Evolutionary conservation across 2,329 filamentous ascomycete genomes (phyloP), one percentile per base, ranked within the genome.

Genomic region (Alternaria ventricosa): DNA sequence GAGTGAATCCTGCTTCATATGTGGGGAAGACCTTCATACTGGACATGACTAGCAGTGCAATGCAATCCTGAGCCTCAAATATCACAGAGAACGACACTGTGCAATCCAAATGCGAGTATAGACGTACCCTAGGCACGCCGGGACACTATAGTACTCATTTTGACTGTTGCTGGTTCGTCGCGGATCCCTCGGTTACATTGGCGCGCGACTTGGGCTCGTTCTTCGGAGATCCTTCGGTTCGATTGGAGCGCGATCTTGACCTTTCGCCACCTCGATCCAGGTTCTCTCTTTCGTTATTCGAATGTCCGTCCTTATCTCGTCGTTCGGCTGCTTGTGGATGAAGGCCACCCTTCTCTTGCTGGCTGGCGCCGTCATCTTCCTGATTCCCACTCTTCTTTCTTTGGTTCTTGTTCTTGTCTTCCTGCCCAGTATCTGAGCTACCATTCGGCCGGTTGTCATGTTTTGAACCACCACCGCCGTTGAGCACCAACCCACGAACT

Each of bases 401-500:
- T 4, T 28, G 53, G 1, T 33, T 33, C 3, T 27, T 25, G 36
- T n/a, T 28, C n/a, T 55, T 43, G 11, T 13, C 15, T 4, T 49
- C 30, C 6, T 55, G 6, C 10, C 22, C 20, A 3, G 55, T 15
- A 25, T 23, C 18, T 27, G 47, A 18, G 10, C 20, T 4, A 25
- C 49, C 55, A 22, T 59, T 60, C 8, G 60, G 44, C 18, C 54
- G 44, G 28, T 61, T 65, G 6, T 61, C 57, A 36, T 62, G 58
- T 10, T 54, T 66, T 28, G 50, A 27, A 33, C 61, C 60, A 8
- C 60, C 50, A 6, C 63, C 47, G 11, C 56, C 57, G 12, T 69
- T 53, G 1, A 70, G 64, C 1, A 75, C 51, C 15, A 79, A 49
- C 15, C 53, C 57, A n/a, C 57, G 63, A 7, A 79, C 76, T 50